Evolutionary conservation across 768 basidiomycete species (phyloP).

Genomic region (Lyophyllum decastes): DNA sequence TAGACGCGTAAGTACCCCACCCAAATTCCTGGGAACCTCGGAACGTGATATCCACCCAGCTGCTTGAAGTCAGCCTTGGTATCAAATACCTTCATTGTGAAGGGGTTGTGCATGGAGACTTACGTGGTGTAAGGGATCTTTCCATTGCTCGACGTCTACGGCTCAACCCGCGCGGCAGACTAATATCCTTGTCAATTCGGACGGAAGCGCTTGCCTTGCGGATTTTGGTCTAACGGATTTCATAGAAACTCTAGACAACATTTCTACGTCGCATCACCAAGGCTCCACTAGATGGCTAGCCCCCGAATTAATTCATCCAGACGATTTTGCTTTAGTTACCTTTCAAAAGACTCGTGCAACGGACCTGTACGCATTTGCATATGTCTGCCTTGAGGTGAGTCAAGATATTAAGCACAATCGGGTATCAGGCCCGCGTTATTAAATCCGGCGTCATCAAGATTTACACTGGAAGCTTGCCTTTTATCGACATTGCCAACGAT

Average conservation of each 20-base stretch:
- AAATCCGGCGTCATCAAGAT: neutral
- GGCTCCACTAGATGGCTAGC: constrained; percentile 18
- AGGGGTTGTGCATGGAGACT: constrained; percentile 16
- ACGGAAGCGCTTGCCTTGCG: constrained; percentile 17
- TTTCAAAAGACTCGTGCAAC: constrained; percentile 16
- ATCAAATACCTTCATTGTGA: constrained; percentile 15
- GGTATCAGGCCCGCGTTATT: neutral
- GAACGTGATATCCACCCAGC: neutral
- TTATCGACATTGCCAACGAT: constrained; percentile 17
- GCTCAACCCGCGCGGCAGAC: neutral
- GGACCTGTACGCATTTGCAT: constrained; percentile 17
- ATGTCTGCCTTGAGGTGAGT: constrained; percentile 15
- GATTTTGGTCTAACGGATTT: constrained; percentile 20
- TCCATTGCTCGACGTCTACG: neutral
- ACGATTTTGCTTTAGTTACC: constrained; percentile 10
- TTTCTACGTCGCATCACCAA: constrained; percentile 13
- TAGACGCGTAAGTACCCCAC: constrained; percentile 9
- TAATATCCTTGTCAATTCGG: constrained; percentile 15
- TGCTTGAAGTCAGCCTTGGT: constrained; percentile 14
- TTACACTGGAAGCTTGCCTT: constrained; percentile 15
- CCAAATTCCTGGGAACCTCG: neutral
- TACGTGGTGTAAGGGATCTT: constrained; percentile 12
- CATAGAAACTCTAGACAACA: constrained; percentile 11
- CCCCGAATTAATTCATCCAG: constrained; percentile 17
- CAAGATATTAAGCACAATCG: no score